phyloP scores from a whole-genome alignment of 2,329 filamentous ascomycete species.

The Cladosporium colombiae region DNA sequence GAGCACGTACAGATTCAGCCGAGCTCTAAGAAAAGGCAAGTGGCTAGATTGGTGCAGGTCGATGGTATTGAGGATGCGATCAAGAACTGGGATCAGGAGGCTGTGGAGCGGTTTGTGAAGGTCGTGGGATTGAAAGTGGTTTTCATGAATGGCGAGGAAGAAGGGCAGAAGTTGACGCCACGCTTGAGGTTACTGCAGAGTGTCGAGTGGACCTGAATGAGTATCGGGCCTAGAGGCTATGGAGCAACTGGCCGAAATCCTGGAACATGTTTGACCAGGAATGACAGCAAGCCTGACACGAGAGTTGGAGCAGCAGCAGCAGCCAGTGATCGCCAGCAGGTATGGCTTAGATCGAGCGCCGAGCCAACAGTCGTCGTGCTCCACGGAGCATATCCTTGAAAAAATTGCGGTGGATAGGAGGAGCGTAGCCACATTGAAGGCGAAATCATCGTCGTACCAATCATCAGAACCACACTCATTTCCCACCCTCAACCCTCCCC shows the following conservation, averaged over 20 bases:
- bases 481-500: constrained; percentile 19
- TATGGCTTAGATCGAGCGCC: neutral
- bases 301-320: neutral
- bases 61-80: constrained; percentile 14
- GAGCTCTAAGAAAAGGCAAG: neutral
- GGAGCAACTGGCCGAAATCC: neutral
- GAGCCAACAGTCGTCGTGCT: neutral
- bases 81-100: constrained; percentile 7
- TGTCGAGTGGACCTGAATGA: neutral
- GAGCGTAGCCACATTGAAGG: neutral
- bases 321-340: neutral
- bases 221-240: neutral
- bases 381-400: neutral
- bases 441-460: neutral
- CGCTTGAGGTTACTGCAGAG: constrained; percentile 16
- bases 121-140: neutral
- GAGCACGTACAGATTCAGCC: neutral
- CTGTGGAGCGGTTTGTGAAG: constrained; percentile 1
- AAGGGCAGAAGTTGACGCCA: constrained; percentile 2
- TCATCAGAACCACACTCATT: neutral
- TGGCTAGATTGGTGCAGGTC: constrained; percentile 1
- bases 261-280: neutral
- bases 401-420: too few species aligned
- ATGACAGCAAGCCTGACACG: neutral
- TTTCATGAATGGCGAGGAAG: neutral